These are phyloP conservation scores for Chaetomium fimeti DNA, from an alignment of 495 filamentous ascomycete genomes.

Conservation along the genomic window DNA sequence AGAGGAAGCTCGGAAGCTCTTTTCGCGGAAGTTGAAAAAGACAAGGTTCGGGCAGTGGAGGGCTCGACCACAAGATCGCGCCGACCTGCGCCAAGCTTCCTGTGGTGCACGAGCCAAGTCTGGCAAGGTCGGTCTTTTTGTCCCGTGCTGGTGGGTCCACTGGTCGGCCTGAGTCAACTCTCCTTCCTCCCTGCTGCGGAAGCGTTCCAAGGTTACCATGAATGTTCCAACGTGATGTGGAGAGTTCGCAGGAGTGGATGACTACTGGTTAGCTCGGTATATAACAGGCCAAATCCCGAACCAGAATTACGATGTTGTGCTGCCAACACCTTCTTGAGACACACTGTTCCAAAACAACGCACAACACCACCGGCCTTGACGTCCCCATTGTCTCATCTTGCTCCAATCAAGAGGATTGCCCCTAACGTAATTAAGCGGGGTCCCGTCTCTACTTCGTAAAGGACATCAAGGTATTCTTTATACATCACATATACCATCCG, in stretches of 20 bases:
- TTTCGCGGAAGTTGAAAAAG: background rate
- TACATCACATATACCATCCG: background rate
- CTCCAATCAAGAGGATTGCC: background rate
- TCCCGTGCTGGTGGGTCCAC: background rate
- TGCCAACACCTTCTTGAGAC: background rate
- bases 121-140: background rate
- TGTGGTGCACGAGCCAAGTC: background rate
- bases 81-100: background rate
- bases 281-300: background rate
- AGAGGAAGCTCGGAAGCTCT: background rate
- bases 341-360: background rate
- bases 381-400: background rate
- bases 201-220: background rate
- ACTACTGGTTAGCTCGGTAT: background rate
- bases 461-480: background rate
- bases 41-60: background rate
- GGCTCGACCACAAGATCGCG: background rate
- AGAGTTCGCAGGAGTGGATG: background rate
- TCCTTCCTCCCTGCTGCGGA: too few species aligned
- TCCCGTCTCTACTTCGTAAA: too few species aligned
- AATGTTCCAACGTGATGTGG: background rate
- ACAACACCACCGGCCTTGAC: background rate
- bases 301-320: background rate
- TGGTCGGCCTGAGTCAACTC: slow-evolving; percentile 9
- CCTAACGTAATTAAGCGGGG: background rate